These are phyloP conservation scores for Colletotrichum graminicola DNA, from an alignment of 2,329 filamentous ascomycete genomes.

Conservation along the genomic window DNA sequence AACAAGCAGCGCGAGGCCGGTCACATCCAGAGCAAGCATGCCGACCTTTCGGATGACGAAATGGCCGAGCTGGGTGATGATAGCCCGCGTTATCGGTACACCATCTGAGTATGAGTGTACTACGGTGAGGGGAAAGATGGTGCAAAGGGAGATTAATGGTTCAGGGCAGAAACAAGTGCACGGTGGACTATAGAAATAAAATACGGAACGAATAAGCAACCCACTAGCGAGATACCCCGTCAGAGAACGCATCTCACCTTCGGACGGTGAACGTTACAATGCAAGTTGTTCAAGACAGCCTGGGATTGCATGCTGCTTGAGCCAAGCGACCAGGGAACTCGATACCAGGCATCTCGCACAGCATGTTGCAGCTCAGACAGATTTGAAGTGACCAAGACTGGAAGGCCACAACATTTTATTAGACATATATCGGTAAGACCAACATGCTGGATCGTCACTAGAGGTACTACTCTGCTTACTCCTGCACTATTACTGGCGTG, in stretches of 20 bases:
- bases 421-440: no score
- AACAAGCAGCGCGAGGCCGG: conserved; percentile 61
- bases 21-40: conserved; percentile 53
- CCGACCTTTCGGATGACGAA: conserved; percentile 59
- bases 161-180: background rate
- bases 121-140: background rate
- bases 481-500: background rate
- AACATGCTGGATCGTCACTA: no score
- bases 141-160: no score
- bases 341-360: no score
- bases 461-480: no score
- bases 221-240: background rate
- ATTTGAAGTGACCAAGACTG: no score
- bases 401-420: no score
- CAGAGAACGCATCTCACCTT: background rate
- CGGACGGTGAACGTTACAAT: background rate
- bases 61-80: conserved; percentile 65
- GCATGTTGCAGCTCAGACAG: no score
- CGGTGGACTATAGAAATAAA: background rate
- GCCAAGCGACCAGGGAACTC: background rate
- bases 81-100: conserved; percentile 63
- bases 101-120: conserved; percentile 47
- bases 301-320: background rate
- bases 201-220: background rate
- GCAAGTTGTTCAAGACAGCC: background rate